These are phyloP conservation scores for Periconia sp. DNA, from an alignment of 2,329 filamentous ascomycete genomes.

Conservation along the genomic window DNA sequence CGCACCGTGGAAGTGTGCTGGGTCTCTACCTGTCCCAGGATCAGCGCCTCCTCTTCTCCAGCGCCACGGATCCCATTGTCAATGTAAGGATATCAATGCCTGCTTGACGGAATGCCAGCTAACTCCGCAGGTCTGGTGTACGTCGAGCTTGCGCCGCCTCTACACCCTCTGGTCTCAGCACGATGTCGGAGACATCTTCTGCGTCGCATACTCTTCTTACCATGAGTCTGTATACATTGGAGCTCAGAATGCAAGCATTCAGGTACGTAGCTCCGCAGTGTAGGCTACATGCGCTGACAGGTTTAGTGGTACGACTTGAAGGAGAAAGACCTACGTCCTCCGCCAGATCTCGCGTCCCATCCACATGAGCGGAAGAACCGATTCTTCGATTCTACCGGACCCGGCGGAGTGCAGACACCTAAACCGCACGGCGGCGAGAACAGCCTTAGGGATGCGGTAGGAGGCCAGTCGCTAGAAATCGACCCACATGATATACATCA, in stretches of 20 bases:
- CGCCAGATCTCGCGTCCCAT: slow-evolving; percentile 70
- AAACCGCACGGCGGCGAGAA: slow-evolving; percentile 66
- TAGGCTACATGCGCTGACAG: slow-evolving; percentile 10
- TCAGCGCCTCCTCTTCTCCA: slow-evolving; percentile 81
- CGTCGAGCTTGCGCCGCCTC: slow-evolving; percentile 73
- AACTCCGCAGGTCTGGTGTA: slow-evolving; percentile 73
- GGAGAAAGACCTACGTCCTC: slow-evolving; percentile 65
- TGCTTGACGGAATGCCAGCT: slow-evolving; percentile 3
- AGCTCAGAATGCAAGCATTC: slow-evolving; percentile 91
- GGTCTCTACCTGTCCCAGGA: slow-evolving; percentile 81
- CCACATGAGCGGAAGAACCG: slow-evolving; percentile 79
- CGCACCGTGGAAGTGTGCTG: slow-evolving; percentile 89
- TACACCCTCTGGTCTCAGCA: slow-evolving; percentile 93
- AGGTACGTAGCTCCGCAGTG: slow-evolving; percentile 51
- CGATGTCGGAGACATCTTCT: slow-evolving; percentile 95
- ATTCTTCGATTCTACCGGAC: slow-evolving; percentile 91
- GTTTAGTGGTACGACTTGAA: slow-evolving; percentile 78
- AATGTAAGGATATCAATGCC: slow-evolving; percentile 61
- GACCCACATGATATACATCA: slow-evolving; percentile 79
- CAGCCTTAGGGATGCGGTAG: slow-evolving; percentile 56
- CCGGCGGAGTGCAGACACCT: slow-evolving; percentile 80
- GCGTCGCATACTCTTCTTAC: slow-evolving; percentile 82
- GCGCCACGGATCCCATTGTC: slow-evolving; percentile 89
- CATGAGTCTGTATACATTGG: slow-evolving; percentile 87
- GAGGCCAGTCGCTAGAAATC: slow-evolving; percentile 77